Percentiles rank a stretch among this genome's conserved stretches.
These are phyloP conservation scores for Globisporangium spiculum DNA, from an alignment of 352 stramenopile genomes.

Conservation along the genomic window DNA sequence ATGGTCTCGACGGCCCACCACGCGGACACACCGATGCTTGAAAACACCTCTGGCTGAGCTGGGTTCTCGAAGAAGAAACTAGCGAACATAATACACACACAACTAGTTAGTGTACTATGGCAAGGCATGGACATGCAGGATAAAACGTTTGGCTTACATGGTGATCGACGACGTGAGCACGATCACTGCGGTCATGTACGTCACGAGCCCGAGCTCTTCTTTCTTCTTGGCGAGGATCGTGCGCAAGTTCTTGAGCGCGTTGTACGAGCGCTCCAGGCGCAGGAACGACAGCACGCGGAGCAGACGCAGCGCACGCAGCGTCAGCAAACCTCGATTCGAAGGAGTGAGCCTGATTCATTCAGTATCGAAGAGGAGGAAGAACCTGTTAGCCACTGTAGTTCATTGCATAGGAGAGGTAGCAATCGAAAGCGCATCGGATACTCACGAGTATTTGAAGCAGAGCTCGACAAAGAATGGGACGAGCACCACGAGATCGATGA, in stretches of 20 bases:
- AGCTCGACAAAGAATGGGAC: slow-evolving; percentile 84
- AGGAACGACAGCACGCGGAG: slow-evolving; percentile 81
- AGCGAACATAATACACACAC: not conserved
- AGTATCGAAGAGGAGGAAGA: not conserved
- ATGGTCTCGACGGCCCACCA: slow-evolving; percentile 85
- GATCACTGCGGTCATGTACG: slow-evolving; percentile 75
- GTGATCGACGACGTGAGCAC: slow-evolving; percentile 82
- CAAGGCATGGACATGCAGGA: not conserved
- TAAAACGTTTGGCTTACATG: slow-evolving; percentile 42
- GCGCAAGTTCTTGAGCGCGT: slow-evolving; percentile 72
- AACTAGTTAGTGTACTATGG: not conserved
- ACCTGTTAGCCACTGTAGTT: not conserved
- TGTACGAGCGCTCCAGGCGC: slow-evolving; percentile 73
- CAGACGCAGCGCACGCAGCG: slow-evolving; percentile 64
- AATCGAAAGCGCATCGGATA: slow-evolving; percentile 5
- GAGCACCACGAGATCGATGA: slow-evolving; percentile 76
- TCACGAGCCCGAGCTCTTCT: slow-evolving; percentile 75
- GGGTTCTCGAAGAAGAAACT: slow-evolving; percentile 83
- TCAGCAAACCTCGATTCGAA: slow-evolving; percentile 48
- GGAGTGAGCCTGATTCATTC: slow-evolving; percentile 8
- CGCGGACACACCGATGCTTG: slow-evolving; percentile 67
- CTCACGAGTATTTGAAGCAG: slow-evolving; percentile 57
- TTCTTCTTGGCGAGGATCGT: slow-evolving; percentile 75
- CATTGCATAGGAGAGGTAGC: not conserved
- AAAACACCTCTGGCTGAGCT: slow-evolving; percentile 72